Conservation (phyloP, 805 yeast species). For the Vanderwaltozyma tropicalis region DNA sequence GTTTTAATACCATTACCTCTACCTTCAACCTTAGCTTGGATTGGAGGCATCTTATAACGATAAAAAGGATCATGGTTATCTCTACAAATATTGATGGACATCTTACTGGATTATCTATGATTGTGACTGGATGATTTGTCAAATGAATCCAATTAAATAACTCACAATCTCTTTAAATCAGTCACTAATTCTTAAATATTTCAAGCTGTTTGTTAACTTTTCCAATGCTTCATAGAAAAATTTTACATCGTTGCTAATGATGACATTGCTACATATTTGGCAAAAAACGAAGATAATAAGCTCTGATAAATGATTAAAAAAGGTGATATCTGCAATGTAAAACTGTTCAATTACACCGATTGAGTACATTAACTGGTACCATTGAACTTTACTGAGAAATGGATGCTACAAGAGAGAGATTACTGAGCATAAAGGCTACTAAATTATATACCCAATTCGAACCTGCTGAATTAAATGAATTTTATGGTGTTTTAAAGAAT, state of each 20-base stretch:
- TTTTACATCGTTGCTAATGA: no score
- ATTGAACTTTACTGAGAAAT: neutral
- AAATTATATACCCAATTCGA: constrained; percentile 41
- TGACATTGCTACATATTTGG: no score
- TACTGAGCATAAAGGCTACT: constrained; percentile 40
- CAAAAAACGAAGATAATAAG: no score
- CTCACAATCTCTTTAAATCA: no score
- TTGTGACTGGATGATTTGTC: no score
- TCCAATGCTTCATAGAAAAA: no score
- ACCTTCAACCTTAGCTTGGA: constrained; percentile 95
- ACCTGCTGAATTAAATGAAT: constrained; percentile 33
- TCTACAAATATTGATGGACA: constrained; percentile 94
- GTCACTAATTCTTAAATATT: no score
- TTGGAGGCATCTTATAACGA: constrained; percentile 98
- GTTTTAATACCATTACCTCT: constrained; percentile 99
- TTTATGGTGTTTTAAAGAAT: constrained; percentile 32
- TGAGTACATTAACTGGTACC: neutral
- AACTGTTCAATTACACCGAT: no score
- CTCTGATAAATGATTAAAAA: no score
- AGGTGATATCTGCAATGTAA: no score
- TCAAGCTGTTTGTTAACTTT: no score
- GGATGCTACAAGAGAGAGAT: constrained; percentile 31
- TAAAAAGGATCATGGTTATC: constrained; percentile 96
- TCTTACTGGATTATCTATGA: constrained; percentile 22
- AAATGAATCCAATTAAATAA: no score